These are phyloP conservation scores for Sophora flavescens DNA, from an alignment of 306 rosid species.

Conservation along the genomic window DNA sequence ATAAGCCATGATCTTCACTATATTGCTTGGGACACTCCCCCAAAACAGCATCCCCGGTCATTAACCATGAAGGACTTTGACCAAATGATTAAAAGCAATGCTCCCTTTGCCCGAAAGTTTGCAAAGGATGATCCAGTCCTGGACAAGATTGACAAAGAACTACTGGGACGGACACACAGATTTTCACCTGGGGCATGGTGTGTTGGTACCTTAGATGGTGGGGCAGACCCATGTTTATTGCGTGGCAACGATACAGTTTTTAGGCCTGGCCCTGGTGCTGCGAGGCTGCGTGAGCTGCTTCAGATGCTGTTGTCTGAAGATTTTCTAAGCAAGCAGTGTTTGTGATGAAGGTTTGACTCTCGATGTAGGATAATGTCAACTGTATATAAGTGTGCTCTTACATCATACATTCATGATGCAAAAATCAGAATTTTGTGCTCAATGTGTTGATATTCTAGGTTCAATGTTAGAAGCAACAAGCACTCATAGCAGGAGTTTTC, in stretches of 20 bases:
- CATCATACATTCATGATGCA: conserved; percentile 49
- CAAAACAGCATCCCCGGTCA: conserved; percentile 88
- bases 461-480: conserved; percentile 44
- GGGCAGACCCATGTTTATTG: conserved; percentile 80
- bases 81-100: conserved; percentile 85
- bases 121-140: conserved; percentile 79
- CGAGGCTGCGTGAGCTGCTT: conserved; percentile 70
- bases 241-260: conserved; percentile 77
- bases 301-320: conserved; percentile 70
- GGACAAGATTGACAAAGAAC: conserved; percentile 90
- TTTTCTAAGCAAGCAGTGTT: conserved; percentile 70
- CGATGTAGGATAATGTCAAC: conserved; percentile 47
- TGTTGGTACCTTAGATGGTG: conserved; percentile 60
- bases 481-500: conserved; percentile 47
- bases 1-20: conserved; percentile 95
- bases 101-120: conserved; percentile 90
- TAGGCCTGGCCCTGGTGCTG: conserved; percentile 82
- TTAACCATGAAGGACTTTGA: conserved; percentile 82
- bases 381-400: conserved; percentile 67
- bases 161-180: conserved; percentile 70
- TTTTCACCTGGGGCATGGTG: conserved; percentile 97
- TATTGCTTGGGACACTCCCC: conserved; percentile 99
- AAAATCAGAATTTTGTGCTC: conserved; percentile 56
- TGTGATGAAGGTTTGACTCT: conserved; percentile 51
- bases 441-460: conserved; percentile 31